phyloP scores from a whole-genome alignment of 2,329 filamentous ascomycete species.

The Diaporthe sp. region DNA sequence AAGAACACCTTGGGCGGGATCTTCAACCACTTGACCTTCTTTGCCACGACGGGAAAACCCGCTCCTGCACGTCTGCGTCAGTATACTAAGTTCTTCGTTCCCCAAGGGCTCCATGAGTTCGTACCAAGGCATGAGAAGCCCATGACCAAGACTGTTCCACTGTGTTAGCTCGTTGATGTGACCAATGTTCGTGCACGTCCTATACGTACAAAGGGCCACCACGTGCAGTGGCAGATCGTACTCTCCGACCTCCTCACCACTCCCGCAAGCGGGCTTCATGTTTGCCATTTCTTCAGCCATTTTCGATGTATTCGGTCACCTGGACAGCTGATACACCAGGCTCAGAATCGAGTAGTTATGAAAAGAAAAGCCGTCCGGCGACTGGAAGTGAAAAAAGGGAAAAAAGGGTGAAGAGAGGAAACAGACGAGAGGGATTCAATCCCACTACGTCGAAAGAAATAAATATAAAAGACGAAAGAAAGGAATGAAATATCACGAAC shows the following conservation, averaged over 20 bases:
- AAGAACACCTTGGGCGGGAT: constrained; percentile 70
- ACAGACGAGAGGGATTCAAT: constrained; percentile 35
- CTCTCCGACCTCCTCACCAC: constrained; percentile 51
- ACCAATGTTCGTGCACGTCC: not conserved
- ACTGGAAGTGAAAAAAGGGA: constrained; percentile 35
- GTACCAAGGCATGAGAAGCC: constrained; percentile 54
- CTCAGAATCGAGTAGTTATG: not conserved
- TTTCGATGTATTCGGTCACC: constrained; percentile 14
- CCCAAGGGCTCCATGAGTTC: constrained; percentile 33
- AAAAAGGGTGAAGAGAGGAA: constrained; percentile 37
- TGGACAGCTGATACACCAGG: constrained; percentile 23
- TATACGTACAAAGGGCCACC: constrained; percentile 52
- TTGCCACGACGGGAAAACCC: constrained; percentile 65
- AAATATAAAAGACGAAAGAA: constrained; percentile 40
- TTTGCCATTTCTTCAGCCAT: constrained; percentile 43
- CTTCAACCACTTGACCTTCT: constrained; percentile 70
- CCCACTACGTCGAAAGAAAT: constrained; percentile 33
- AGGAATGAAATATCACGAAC: constrained; percentile 36
- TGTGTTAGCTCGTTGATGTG: not conserved
- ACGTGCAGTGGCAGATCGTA: constrained; percentile 59
- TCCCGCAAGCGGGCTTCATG: constrained; percentile 55
- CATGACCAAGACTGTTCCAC: constrained; percentile 54
- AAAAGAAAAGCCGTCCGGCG: constrained; percentile 34
- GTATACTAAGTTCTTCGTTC: not conserved
- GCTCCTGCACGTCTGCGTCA: constrained; percentile 44